Percentiles rank a stretch among this genome's conserved stretches.
Conservation (phyloP, 768 basidiomycete species). For the Suillus americanus region DNA sequence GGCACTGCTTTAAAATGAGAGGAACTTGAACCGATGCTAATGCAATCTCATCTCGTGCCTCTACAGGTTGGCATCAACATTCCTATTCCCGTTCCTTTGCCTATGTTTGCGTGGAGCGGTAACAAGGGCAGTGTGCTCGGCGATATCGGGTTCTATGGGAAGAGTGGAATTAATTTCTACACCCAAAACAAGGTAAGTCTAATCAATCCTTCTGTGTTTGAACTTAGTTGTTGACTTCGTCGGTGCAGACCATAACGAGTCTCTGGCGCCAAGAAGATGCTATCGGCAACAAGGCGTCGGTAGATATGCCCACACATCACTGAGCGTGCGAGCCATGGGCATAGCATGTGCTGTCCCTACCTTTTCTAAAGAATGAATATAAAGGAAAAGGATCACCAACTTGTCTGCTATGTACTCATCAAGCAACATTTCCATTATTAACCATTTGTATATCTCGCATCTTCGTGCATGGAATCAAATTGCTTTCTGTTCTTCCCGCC, state of each 20-base stretch:
- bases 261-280: conserved; percentile 92
- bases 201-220: not conserved
- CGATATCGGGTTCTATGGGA: conserved; percentile 90
- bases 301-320: conserved; percentile 68
- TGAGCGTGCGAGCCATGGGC: not conserved
- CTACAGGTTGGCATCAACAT: conserved; percentile 81
- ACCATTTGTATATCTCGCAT: conserved; percentile 1
- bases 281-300: conserved; percentile 73
- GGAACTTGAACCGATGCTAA: not conserved
- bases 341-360: not conserved
- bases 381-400: not conserved
- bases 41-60: not conserved
- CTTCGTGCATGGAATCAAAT: not conserved
- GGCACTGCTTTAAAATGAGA: not conserved
- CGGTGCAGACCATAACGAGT: conserved; percentile 78
- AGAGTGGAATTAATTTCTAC: conserved; percentile 92
- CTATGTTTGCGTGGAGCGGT: conserved; percentile 97
- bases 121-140: conserved; percentile 88
- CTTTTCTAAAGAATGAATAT: not conserved
- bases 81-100: conserved; percentile 87
- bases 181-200: conserved; percentile 82
- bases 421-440: not conserved
- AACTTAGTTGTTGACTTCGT: conserved; percentile 8
- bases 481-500: not conserved
- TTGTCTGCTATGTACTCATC: not conserved